Base-by-base conservation (phyloP, 495 filamentous ascomycete genomes). In the Pyrenopolyporus hunteri region DNA sequence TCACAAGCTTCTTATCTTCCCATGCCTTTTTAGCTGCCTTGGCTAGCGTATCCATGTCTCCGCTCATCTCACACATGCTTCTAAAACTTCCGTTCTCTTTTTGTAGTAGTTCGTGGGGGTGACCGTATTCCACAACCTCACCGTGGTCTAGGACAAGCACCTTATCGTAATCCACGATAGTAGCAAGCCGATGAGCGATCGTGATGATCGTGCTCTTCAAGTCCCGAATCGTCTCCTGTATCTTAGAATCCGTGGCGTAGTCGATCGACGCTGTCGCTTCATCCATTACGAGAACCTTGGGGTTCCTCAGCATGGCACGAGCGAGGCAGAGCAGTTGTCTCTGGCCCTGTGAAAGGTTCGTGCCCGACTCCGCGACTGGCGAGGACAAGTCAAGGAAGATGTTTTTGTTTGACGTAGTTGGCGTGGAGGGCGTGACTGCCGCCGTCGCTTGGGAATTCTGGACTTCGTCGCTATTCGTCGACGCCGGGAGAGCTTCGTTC, bases 241-340 rank as follows among this genome's bases (percentile, higher is more conserved):
- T 98, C 74, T 97, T 97, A 57, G 85, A 78, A 68, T 99, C 95
- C 11, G 94, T 99, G 28, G 86, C 87, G 74, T 98, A 98, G 79
- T 99, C 95, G 70, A 99, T 98, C 1, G 91, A 96, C 0, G 94
- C 95, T 4, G 95, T 99, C 13, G 95, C 95, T 79, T 99, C 95
- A 74, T 99, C 95, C 94, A 99, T 98, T 70, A 99, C 88, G 3
- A 99, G 78, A 13, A 99, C 94, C 36, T 87, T 90, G 0, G 95
- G 94, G 25, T 83, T 84, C 78, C 93, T 97, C 66, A 99, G 88
- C 39, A 99, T 82, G 0, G 95, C 95, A 14, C 95, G 88, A 1
- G 95, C 95, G 11, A 99, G 87, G 66, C 95, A 99, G 37, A 99
- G 81, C 10, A 99, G 89, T 74, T 99, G 95, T 5, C 89, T 85